Percentiles rank a stretch among this genome's conserved stretches.
phyloP scores from a whole-genome alignment of 441 rosid genomes.

The Bocquillonia castaneifolia region DNA sequence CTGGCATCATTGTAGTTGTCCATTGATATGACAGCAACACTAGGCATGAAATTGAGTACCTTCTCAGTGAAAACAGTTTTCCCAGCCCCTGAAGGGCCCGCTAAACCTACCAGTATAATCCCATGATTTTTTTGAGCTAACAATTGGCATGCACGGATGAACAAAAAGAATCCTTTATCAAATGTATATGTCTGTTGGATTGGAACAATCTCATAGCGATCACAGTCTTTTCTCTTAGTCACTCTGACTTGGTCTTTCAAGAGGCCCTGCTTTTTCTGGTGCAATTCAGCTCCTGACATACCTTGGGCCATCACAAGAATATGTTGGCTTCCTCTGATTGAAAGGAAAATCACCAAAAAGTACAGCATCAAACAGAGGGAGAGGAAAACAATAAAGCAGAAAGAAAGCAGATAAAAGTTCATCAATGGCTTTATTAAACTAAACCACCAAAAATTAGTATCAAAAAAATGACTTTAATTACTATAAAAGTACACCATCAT shows the following conservation, averaged over 20 bases:
- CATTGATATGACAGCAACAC: slow-evolving; percentile 87
- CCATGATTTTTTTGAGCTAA: slow-evolving; percentile 81
- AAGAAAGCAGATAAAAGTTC: background rate
- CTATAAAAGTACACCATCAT: background rate
- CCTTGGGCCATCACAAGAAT: slow-evolving; percentile 44
- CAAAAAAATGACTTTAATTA: background rate
- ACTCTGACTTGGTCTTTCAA: slow-evolving; percentile 77
- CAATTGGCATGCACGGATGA: slow-evolving; percentile 85
- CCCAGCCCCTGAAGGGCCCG: slow-evolving; percentile 99
- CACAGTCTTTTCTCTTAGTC: slow-evolving; percentile 64
- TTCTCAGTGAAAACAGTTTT: slow-evolving; percentile 91
- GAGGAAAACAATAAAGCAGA: background rate
- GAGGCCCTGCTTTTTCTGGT: slow-evolving; percentile 60
- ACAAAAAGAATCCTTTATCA: slow-evolving; percentile 86
- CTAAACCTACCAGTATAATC: slow-evolving; percentile 75
- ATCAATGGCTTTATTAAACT: background rate
- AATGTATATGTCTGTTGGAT: slow-evolving; percentile 69
- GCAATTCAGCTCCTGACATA: slow-evolving; percentile 47
- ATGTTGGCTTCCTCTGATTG: slow-evolving; percentile 22
- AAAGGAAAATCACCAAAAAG: slow-evolving; percentile 23
- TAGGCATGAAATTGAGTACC: slow-evolving; percentile 78
- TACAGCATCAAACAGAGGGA: background rate
- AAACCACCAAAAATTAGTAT: background rate
- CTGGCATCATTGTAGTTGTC: slow-evolving; percentile 91
- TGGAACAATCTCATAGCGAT: slow-evolving; percentile 64